A percentile compares a stretch with the other conserved stretches of the same genome.
Evolutionary conservation across 2,329 filamentous ascomycete genomes (phyloP).

Genomic region (Trichoderma sp.): DNA sequence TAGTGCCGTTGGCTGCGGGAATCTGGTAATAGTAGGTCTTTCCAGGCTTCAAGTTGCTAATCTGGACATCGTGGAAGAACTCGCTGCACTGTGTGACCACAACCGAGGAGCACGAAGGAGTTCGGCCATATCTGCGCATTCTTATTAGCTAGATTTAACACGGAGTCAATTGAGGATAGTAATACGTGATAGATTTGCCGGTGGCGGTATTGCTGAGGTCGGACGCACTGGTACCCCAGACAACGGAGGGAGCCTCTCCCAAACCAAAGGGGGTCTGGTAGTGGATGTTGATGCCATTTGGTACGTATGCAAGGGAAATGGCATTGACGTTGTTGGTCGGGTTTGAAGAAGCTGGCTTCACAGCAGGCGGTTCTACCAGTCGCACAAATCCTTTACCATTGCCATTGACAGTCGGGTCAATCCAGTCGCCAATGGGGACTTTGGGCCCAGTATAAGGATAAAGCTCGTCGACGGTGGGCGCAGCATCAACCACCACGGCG

Average conservation of each 20-base stretch:
- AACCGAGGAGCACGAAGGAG: background rate
- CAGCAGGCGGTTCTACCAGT: conserved; percentile 5
- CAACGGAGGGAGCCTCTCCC: background rate
- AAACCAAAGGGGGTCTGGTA: conserved; percentile 8
- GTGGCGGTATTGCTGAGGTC: background rate
- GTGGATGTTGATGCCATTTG: conserved; percentile 9
- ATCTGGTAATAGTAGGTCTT: conserved; percentile 7
- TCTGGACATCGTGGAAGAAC: conserved; percentile 12
- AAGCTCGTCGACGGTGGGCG: background rate
- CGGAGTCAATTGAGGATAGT: background rate
- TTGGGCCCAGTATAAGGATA: conserved; percentile 5
- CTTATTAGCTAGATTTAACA: background rate
- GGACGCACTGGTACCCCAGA: background rate
- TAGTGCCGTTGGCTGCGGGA: conserved; percentile 6
- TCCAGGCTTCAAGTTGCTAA: background rate
- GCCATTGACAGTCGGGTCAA: conserved; percentile 3
- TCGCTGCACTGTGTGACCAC: conserved; percentile 5
- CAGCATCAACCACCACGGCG: background rate
- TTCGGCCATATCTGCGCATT: background rate
- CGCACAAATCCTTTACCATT: conserved; percentile 7
- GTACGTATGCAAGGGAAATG: conserved; percentile 3
- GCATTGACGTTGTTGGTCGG: conserved; percentile 12
- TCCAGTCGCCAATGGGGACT: background rate
- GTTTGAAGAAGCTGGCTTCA: background rate
- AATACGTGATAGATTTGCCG: conserved; percentile 6